These are phyloP conservation scores for Ambrosiella beaveri DNA, from an alignment of 2,329 filamentous ascomycete species.

Conservation along the genomic window DNA sequence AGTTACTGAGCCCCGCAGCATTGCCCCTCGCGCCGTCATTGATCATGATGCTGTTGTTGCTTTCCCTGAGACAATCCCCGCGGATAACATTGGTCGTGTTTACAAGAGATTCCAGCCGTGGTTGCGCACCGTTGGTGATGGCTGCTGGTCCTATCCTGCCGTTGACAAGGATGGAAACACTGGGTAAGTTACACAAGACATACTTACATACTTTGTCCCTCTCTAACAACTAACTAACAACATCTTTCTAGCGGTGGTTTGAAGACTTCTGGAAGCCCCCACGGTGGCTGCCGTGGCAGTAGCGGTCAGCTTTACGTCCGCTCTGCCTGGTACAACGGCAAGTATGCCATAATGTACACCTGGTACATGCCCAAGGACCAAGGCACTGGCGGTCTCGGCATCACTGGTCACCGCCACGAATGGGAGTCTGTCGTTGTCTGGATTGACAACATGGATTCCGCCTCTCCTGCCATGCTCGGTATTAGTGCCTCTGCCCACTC, in stretches of 20 bases:
- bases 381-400: conserved; percentile 17
- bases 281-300: conserved; percentile 20
- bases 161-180: conserved; percentile 41
- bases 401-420: conserved; percentile 23
- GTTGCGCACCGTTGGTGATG: conserved; percentile 29
- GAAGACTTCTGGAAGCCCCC: conserved; percentile 17
- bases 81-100: conserved; percentile 17
- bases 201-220: not conserved
- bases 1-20: conserved; percentile 14
- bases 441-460: conserved; percentile 17
- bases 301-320: conserved; percentile 25
- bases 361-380: conserved; percentile 32
- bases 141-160: conserved; percentile 45
- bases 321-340: conserved; percentile 17
- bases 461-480: conserved; percentile 20
- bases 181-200: conserved; percentile 24
- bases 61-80: conserved; percentile 19
- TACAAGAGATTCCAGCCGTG: conserved; percentile 23
- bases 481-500: conserved; percentile 24
- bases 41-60: conserved; percentile 20
- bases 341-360: conserved; percentile 25
- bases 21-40: conserved; percentile 19
- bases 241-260: conserved; percentile 20
- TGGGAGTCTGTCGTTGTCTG: conserved; percentile 23
- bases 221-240: not conserved